These are phyloP conservation scores for Dothistroma septosporum DNA, from an alignment of 2,329 filamentous ascomycete species.

Conservation along the genomic window DNA sequence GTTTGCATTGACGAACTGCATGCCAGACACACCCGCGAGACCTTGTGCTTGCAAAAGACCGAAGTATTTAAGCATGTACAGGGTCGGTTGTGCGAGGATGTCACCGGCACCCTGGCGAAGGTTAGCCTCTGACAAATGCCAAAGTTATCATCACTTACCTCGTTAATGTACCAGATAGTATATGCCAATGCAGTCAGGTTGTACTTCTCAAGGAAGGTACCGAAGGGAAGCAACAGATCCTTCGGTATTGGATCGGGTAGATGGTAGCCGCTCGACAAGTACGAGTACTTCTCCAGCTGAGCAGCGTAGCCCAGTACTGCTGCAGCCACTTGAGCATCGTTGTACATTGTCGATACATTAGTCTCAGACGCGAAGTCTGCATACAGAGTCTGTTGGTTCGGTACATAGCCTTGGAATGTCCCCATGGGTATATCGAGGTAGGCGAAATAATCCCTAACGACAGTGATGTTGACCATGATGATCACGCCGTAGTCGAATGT, in stretches of 20 bases:
- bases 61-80: slow-evolving; percentile 44
- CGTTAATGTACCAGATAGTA: slow-evolving; percentile 40
- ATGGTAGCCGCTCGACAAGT: slow-evolving; percentile 41
- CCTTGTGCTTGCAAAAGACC: not conserved
- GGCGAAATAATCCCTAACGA: slow-evolving; percentile 44
- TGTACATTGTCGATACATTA: not conserved
- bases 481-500: slow-evolving; percentile 39
- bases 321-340: slow-evolving; percentile 4
- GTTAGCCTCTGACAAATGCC: not conserved
- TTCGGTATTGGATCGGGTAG: slow-evolving; percentile 43
- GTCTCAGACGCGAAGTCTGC: not conserved
- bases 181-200: slow-evolving; percentile 42
- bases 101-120: slow-evolving; percentile 44
- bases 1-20: not conserved
- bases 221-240: slow-evolving; percentile 47
- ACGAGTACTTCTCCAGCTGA: slow-evolving; percentile 27
- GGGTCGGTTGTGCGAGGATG: slow-evolving; percentile 40
- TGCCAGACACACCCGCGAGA: not conserved
- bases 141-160: not conserved
- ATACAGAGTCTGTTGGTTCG: slow-evolving; percentile 3
- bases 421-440: slow-evolving; percentile 41
- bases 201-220: slow-evolving; percentile 49
- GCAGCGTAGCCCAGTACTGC: slow-evolving; percentile 15
- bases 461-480: slow-evolving; percentile 41
- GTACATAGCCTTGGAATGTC: slow-evolving; percentile 15